phyloP scores from a whole-genome alignment of 2,329 filamentous ascomycete species.

The Fusarium burgessii region DNA sequence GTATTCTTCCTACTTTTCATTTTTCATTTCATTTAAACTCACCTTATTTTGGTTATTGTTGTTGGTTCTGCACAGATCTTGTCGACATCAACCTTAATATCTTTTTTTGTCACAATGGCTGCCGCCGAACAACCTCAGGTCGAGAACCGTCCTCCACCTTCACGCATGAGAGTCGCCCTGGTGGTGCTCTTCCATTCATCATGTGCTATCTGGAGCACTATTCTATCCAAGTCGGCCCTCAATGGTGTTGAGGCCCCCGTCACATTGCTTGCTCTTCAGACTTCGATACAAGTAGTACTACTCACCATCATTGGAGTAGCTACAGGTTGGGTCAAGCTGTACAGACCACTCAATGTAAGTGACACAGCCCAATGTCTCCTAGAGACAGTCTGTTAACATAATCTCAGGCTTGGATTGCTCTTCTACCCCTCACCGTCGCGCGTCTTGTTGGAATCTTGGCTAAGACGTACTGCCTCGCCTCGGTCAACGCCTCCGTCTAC shows the following conservation, averaged over 20 bases:
- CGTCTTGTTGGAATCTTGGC: slow-evolving; percentile 45
- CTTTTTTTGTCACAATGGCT: slow-evolving; percentile 31
- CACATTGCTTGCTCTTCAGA: slow-evolving; percentile 44
- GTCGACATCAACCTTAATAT: slow-evolving; percentile 19
- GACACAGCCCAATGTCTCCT: background rate
- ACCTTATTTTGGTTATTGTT: background rate
- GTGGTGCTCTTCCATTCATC: slow-evolving; percentile 46
- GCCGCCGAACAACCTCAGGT: slow-evolving; percentile 32
- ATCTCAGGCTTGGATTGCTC: slow-evolving; percentile 39
- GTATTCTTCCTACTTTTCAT: background rate
- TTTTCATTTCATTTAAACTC: background rate
- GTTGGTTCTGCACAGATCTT: background rate
- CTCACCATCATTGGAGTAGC: slow-evolving; percentile 40
- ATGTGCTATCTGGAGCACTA: slow-evolving; percentile 46
- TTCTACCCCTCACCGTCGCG: slow-evolving; percentile 44
- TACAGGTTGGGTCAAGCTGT: slow-evolving; percentile 44
- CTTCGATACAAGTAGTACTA: slow-evolving; percentile 41
- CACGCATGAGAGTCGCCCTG: slow-evolving; percentile 39
- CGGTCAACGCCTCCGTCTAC: slow-evolving; percentile 46
- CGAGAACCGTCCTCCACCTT: slow-evolving; percentile 34
- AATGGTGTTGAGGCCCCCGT: slow-evolving; percentile 45
- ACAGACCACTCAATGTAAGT: slow-evolving; percentile 39
- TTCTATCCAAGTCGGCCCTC: slow-evolving; percentile 45
- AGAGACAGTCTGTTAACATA: background rate
- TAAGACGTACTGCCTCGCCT: slow-evolving; percentile 47